These are phyloP conservation scores for Xylaria grammica DNA, from an alignment of 495 filamentous ascomycete species.

Conservation along the genomic window DNA sequence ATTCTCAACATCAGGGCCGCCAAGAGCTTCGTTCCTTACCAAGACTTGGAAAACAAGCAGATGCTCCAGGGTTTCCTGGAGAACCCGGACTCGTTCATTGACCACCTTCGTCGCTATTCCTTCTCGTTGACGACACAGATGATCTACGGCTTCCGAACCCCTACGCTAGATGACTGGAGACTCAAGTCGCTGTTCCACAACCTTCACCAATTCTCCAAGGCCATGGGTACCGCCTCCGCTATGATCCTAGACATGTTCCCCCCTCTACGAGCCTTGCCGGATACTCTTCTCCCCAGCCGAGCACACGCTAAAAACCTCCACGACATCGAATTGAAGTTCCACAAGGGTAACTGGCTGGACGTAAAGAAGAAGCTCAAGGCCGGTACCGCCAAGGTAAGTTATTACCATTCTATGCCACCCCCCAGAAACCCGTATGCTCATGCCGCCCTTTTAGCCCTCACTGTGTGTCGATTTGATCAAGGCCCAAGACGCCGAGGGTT, in stretches of 20 bases:
- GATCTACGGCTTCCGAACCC: conserved; percentile 59
- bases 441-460: conserved; percentile 34
- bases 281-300: conserved; percentile 38
- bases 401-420: conserved; percentile 9
- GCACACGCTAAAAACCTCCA: conserved; percentile 35
- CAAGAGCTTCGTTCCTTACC: conserved; percentile 53
- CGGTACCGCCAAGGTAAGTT: conserved; percentile 35
- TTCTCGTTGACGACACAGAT: conserved; percentile 60
- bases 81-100: conserved; percentile 44
- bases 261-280: conserved; percentile 43
- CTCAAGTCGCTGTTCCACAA: conserved; percentile 59
- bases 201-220: conserved; percentile 54
- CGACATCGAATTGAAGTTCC: conserved; percentile 39
- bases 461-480: conserved; percentile 46
- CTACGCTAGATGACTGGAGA: conserved; percentile 54
- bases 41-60: conserved; percentile 56
- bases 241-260: conserved; percentile 51
- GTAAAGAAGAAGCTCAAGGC: conserved; percentile 42
- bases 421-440: background rate
- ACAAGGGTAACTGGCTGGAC: conserved; percentile 46
- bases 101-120: conserved; percentile 59
- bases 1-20: conserved; percentile 50
- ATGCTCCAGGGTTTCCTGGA: conserved; percentile 53
- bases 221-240: conserved; percentile 49
- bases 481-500: conserved; percentile 44